Evolutionary conservation across 306 rosid genomes (phyloP).

Genomic region (Trifolium fragiferum): DNA sequence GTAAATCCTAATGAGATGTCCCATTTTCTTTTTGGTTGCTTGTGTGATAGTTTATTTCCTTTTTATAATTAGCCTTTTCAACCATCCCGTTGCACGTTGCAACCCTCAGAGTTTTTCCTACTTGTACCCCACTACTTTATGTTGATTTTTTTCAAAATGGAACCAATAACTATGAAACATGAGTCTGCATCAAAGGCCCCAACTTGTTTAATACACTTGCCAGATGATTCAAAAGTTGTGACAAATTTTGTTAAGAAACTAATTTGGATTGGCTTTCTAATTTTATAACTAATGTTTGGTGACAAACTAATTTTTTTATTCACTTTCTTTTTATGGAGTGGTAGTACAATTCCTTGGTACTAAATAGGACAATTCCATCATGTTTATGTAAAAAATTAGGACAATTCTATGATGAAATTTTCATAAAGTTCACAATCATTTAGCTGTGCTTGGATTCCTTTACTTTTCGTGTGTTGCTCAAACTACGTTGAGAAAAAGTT

Average conservation of each 20-base stretch:
- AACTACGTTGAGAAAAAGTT: not conserved
- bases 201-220: slow-evolving; percentile 5
- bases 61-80: not conserved
- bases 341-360: not conserved
- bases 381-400: not conserved
- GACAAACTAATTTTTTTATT: not conserved
- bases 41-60: slow-evolving; percentile 19
- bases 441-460: not conserved
- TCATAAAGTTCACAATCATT: not conserved
- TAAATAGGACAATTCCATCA: not conserved
- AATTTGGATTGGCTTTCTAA: not conserved
- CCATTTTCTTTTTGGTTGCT: slow-evolving; percentile 49
- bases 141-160: slow-evolving; percentile 33
- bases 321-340: not conserved
- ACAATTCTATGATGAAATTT: not conserved
- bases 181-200: slow-evolving; percentile 14
- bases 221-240: slow-evolving; percentile 8
- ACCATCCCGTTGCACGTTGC: slow-evolving; percentile 19
- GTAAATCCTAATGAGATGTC: slow-evolving; percentile 27
- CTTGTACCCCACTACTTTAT: slow-evolving; percentile 34
- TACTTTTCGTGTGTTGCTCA: not conserved
- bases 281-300: not conserved
- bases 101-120: slow-evolving; percentile 3
- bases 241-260: slow-evolving; percentile 28
- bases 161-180: slow-evolving; percentile 20